Conservation (phyloP, 2,329 filamentous ascomycete genomes). For the Nemania bipapillata region DNA sequence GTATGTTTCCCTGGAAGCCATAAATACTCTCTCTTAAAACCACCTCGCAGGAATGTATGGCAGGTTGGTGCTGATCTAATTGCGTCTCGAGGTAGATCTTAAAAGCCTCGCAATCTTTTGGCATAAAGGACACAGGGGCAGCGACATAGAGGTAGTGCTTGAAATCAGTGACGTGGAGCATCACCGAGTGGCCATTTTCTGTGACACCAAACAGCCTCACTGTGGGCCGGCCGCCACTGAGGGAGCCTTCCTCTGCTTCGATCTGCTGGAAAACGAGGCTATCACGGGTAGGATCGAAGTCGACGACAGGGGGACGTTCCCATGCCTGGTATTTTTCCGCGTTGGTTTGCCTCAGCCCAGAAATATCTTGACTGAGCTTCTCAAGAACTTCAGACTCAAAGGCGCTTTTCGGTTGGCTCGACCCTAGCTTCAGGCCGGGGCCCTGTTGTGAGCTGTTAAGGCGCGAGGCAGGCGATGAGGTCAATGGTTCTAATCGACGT, state of each 20-base stretch:
- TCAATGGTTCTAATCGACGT: slow-evolving; percentile 76
- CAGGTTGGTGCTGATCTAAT: slow-evolving; percentile 76
- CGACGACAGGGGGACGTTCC: slow-evolving; percentile 70
- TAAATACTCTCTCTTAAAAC: slow-evolving; percentile 90
- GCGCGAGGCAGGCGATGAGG: slow-evolving; percentile 66
- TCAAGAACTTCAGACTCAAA: slow-evolving; percentile 96
- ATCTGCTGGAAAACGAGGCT: slow-evolving; percentile 93
- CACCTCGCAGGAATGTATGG: slow-evolving; percentile 83
- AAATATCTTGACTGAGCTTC: slow-evolving; percentile 94
- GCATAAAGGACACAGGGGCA: slow-evolving; percentile 83
- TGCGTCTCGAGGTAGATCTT: slow-evolving; percentile 82
- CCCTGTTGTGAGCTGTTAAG: slow-evolving; percentile 72
- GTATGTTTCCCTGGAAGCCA: slow-evolving; percentile 91
- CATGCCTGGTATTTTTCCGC: slow-evolving; percentile 94
- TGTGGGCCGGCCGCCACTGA: slow-evolving; percentile 78
- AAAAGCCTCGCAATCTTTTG: slow-evolving; percentile 80
- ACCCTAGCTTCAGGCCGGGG: slow-evolving; percentile 71
- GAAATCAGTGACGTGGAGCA: slow-evolving; percentile 95
- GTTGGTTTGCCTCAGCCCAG: slow-evolving; percentile 84
- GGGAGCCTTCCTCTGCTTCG: slow-evolving; percentile 87
- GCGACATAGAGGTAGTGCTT: slow-evolving; percentile 95
- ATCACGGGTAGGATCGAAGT: slow-evolving; percentile 68
- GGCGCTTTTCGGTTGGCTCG: slow-evolving; percentile 84
- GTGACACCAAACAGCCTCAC: slow-evolving; percentile 96
- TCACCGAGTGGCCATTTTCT: slow-evolving; percentile 82